Conservation (phyloP, 176 grass and related monocot genomes). For the Elaeis guineensis region DNA sequence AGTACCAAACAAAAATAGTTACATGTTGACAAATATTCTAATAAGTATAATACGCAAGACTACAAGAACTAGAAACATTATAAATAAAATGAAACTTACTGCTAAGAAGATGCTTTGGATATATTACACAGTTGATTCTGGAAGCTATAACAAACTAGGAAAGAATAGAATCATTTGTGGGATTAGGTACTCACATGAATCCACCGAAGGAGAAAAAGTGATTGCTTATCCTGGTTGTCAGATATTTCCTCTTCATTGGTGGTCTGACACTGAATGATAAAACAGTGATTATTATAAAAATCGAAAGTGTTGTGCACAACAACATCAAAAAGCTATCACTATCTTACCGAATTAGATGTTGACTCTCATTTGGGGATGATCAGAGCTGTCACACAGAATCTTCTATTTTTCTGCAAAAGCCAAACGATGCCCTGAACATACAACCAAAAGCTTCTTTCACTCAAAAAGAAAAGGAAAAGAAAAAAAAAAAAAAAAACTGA, state of each 20-base stretch:
- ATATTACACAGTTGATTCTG: no score
- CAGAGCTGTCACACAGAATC: conserved; percentile 41
- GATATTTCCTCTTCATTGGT: conserved; percentile 63
- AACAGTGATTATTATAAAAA: no score
- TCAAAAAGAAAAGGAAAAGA: no score
- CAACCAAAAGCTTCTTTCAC: not conserved
- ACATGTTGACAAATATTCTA: no score
- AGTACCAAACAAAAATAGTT: no score
- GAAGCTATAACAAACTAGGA: not conserved
- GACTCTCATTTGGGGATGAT: conserved; percentile 43
- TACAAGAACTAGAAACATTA: no score
- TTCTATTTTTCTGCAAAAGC: conserved; percentile 46
- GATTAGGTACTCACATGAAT: conserved; percentile 36
- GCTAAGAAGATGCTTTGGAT: no score
- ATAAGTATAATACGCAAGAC: no score
- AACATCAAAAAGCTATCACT: not conserved
- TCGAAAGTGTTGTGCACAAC: no score
- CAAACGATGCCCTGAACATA: conserved; percentile 1
- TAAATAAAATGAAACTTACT: no score
- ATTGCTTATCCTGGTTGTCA: conserved; percentile 47
- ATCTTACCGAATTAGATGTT: conserved; percentile 41
- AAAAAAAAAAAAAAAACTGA: no score
- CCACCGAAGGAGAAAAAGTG: conserved; percentile 50
- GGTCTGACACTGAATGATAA: conserved; percentile 28
- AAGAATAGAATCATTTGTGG: not conserved